Conservation (phyloP, 2,329 filamentous ascomycete genomes). For the Tolypocladium ophioglossoides region DNA sequence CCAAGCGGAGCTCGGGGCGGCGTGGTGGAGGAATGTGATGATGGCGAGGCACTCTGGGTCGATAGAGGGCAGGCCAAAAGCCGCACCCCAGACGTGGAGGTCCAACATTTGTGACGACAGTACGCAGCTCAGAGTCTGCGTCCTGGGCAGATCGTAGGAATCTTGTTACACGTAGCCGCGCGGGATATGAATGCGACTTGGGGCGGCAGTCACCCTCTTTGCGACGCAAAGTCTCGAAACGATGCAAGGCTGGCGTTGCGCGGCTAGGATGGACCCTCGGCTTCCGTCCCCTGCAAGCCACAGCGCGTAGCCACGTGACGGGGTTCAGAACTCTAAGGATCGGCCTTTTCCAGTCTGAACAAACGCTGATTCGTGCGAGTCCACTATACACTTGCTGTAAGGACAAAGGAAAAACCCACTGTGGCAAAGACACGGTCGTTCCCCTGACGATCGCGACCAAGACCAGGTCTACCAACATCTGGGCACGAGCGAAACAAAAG, state of each 20-base stretch:
- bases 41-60: conserved; percentile 83
- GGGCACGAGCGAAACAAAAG: neutral
- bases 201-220: neutral
- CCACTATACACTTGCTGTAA: neutral
- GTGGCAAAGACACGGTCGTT: neutral
- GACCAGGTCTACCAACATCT: too few species aligned
- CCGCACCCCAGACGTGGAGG: conserved; percentile 84
- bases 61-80: conserved; percentile 80
- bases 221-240: neutral
- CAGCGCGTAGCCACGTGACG: conserved; percentile 14
- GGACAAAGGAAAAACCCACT: neutral
- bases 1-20: conserved; percentile 50
- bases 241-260: neutral
- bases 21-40: conserved; percentile 63
- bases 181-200: neutral
- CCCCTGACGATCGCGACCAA: neutral
- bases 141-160: neutral
- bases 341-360: neutral
- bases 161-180: neutral
- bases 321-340: neutral
- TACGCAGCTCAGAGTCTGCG: neutral
- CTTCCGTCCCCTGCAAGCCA: conserved; percentile 7
- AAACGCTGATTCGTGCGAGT: neutral
- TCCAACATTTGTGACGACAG: conserved; percentile 30
- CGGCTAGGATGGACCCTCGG: neutral